These are phyloP conservation scores for Irpex rosettiformis DNA, from an alignment of 1,284 basidiomycete genomes.

Conservation along the genomic window DNA sequence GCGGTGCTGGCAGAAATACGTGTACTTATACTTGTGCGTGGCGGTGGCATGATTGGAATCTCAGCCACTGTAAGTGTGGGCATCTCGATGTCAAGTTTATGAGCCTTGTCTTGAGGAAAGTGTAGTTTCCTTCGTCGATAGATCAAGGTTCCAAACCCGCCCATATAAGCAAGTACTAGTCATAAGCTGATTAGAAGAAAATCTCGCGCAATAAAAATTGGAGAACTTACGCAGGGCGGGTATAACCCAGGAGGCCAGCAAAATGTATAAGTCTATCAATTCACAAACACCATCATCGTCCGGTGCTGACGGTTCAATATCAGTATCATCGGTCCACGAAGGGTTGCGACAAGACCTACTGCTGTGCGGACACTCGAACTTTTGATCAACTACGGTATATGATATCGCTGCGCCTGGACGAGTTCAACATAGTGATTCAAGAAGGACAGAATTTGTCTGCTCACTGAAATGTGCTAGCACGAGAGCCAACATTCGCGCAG, in stretches of 20 bases:
- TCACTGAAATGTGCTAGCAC: constrained; percentile 47
- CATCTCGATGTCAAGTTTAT: constrained; percentile 5
- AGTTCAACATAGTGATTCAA: not conserved
- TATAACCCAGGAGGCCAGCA: constrained; percentile 52
- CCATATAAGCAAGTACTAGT: constrained; percentile 20
- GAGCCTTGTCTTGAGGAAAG: not conserved
- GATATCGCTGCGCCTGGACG: constrained; percentile 43
- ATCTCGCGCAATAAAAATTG: not conserved
- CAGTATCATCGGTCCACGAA: not conserved
- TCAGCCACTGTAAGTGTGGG: constrained; percentile 5
- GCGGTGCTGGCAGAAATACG: not conserved
- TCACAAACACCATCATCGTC: constrained; percentile 45
- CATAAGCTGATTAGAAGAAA: not conserved
- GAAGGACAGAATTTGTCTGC: constrained; percentile 11
- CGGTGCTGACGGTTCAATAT: constrained; percentile 27
- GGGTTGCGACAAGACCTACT: constrained; percentile 29
- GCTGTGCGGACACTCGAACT: constrained; percentile 40
- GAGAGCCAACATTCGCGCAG: constrained; percentile 47
- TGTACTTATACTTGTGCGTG: constrained; percentile 3
- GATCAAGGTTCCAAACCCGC: constrained; percentile 14
- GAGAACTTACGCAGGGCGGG: constrained; percentile 46
- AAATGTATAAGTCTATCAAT: constrained; percentile 45
- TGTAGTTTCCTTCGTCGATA: constrained; percentile 1
- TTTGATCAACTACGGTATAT: constrained; percentile 40
- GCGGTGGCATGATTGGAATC: constrained; percentile 16